These are phyloP conservation scores for Skeletonema marinoi DNA, from an alignment of 108 stramenopile genomes.

Conservation along the genomic window DNA sequence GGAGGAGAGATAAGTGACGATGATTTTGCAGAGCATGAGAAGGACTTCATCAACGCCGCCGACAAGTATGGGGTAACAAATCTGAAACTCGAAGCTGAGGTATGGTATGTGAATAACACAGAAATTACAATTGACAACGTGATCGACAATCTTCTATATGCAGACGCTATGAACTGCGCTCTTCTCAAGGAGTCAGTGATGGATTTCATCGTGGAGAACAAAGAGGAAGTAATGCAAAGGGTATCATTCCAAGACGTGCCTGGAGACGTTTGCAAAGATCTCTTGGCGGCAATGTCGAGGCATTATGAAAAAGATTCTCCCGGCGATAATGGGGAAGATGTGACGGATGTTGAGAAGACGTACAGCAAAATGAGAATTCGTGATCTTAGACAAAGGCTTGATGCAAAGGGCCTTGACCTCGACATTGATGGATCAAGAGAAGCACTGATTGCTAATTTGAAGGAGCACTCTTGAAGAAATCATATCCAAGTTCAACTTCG, in stretches of 20 bases:
- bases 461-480: too few relatives aligned
- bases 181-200: conserved; percentile 14
- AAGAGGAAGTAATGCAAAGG: not conserved
- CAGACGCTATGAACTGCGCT: not conserved
- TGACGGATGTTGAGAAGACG: too few relatives aligned
- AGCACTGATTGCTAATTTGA: too few relatives aligned
- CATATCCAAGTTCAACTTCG: too few relatives aligned
- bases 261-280: not conserved
- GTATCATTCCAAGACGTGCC: not conserved
- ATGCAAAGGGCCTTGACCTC: too few relatives aligned
- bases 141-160: not conserved
- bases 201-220: conserved; percentile 17
- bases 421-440: too few relatives aligned
- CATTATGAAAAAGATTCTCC: not conserved
- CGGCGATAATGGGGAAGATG: too few relatives aligned
- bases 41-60: not conserved
- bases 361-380: too few relatives aligned
- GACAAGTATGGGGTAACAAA: not conserved
- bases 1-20: not conserved
- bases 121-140: conserved; percentile 1
- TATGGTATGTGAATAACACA: not conserved
- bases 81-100: conserved; percentile 6
- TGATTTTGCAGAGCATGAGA: not conserved
- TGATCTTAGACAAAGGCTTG: too few relatives aligned
- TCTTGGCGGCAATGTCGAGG: not conserved